Evolutionary conservation across 139 green algal genomes (phyloP).

Genomic region (Ettlia oleoabundans): DNA sequence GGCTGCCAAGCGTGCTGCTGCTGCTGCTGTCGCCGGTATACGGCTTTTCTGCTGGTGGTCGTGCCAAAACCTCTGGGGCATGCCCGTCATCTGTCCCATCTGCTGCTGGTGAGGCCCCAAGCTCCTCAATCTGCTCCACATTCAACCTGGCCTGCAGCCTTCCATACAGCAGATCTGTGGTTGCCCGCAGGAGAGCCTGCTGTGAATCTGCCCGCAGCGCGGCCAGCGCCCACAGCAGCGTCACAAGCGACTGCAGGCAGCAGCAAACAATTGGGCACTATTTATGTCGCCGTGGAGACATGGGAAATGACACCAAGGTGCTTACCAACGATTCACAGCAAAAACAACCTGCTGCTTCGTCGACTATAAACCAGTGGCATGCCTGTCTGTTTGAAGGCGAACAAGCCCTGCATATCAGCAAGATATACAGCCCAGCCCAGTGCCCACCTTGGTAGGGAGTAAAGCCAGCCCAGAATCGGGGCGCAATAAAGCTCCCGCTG

Average conservation of each 20-base stretch:
- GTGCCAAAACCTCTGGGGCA: too few species aligned
- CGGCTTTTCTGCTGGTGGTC: too few species aligned
- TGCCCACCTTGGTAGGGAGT: slow-evolving; percentile 17
- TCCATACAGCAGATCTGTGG: not conserved
- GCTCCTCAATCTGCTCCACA: not conserved
- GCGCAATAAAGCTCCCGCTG: not conserved
- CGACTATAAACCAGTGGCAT: too few species aligned
- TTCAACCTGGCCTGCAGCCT: not conserved
- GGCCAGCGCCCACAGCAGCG: slow-evolving; percentile 30
- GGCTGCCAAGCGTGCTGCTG: not conserved
- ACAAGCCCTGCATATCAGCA: too few species aligned
- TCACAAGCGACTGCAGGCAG: slow-evolving; percentile 15
- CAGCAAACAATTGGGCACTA: too few species aligned
- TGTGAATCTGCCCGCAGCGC: not conserved
- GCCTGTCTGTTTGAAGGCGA: not conserved
- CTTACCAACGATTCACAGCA: too few species aligned
- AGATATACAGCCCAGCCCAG: not conserved
- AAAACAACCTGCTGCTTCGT: too few species aligned
- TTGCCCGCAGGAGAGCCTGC: not conserved
- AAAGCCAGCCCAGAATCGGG: not conserved
- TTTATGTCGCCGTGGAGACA: too few species aligned
- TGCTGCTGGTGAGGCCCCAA: not conserved
- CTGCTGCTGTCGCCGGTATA: not conserved
- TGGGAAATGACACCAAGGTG: too few species aligned
- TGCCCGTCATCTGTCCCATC: too few species aligned